These are phyloP conservation scores for Phenoliferia sp. DNA, from an alignment of 1,284 basidiomycete species.

Conservation along the genomic window DNA sequence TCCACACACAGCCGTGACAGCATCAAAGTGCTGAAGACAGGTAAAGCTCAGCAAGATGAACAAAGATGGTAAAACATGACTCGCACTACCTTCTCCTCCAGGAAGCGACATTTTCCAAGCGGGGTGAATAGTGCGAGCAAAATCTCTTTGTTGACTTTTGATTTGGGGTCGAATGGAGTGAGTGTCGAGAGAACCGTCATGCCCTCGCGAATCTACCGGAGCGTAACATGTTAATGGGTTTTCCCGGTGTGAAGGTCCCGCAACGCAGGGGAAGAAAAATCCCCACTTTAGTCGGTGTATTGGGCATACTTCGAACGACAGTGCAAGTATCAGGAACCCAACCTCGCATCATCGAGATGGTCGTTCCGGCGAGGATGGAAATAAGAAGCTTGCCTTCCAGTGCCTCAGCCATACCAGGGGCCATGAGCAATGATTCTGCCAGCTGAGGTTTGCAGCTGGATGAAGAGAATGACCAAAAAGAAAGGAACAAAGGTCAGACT, in stretches of 20 bases:
- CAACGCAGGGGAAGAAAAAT: background rate
- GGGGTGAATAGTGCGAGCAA: constrained; percentile 90
- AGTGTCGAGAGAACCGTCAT: constrained; percentile 87
- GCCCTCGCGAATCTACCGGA: constrained; percentile 80
- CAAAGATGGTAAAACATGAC: too few relatives aligned
- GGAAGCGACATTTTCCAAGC: constrained; percentile 85
- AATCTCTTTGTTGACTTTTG: constrained; percentile 63
- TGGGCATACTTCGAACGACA: constrained; percentile 96
- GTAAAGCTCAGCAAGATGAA: background rate
- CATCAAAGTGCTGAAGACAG: constrained; percentile 71
- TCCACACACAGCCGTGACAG: constrained; percentile 92
- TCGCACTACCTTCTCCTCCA: constrained; percentile 73
- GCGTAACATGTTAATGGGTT: too few relatives aligned
- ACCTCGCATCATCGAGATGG: constrained; percentile 69
- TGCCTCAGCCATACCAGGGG: constrained; percentile 78
- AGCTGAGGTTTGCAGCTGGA: constrained; percentile 96
- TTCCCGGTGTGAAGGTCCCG: background rate
- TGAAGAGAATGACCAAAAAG: background rate
- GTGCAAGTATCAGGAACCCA: constrained; percentile 74
- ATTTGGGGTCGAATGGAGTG: constrained; percentile 48
- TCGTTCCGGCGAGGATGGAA: constrained; percentile 93
- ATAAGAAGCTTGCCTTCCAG: constrained; percentile 86
- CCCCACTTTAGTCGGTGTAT: constrained; percentile 86
- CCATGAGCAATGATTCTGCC: constrained; percentile 67
- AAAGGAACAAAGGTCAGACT: background rate